Conservation (phyloP, 1,284 basidiomycete species). For the Macrocybe sp. region DNA sequence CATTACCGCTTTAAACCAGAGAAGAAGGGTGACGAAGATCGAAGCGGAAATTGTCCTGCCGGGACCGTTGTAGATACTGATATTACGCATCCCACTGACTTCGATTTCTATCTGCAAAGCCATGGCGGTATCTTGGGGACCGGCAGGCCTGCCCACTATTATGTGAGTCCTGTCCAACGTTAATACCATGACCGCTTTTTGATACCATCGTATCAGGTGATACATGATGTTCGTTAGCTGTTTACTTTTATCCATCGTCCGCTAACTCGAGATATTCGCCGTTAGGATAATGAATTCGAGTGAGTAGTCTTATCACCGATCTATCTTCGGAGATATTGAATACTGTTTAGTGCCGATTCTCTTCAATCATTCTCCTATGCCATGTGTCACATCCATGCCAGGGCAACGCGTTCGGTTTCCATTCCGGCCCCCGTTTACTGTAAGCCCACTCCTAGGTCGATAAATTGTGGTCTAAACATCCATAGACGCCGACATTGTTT, state of each 20-base stretch:
- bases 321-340: no score
- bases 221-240: conserved; percentile 30
- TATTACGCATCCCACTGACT: conserved; percentile 68
- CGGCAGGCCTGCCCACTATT: conserved; percentile 65
- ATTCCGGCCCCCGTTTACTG: conserved; percentile 84
- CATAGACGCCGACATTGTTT: conserved; percentile 80
- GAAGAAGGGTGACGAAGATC: conserved; percentile 46
- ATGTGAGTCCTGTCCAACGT: conserved; percentile 21
- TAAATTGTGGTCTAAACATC: conserved; percentile 5
- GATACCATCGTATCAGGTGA: conserved; percentile 20
- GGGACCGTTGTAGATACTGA: conserved; percentile 73
- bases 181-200: neutral
- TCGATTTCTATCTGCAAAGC: conserved; percentile 77
- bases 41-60: conserved; percentile 68
- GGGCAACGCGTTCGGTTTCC: conserved; percentile 78
- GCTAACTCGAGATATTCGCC: conserved; percentile 2
- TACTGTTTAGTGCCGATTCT: conserved; percentile 47
- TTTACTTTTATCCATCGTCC: neutral
- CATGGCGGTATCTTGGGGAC: conserved; percentile 70
- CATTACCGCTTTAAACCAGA: conserved; percentile 72
- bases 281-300: conserved; percentile 29
- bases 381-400: conserved; percentile 77
- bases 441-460: conserved; percentile 29
- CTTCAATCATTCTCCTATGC: conserved; percentile 71
- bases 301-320: conserved; percentile 11